Evolutionary conservation across 164 flowering plant species (phyloP).

Genomic region (Kingdonia uniflora): DNA sequence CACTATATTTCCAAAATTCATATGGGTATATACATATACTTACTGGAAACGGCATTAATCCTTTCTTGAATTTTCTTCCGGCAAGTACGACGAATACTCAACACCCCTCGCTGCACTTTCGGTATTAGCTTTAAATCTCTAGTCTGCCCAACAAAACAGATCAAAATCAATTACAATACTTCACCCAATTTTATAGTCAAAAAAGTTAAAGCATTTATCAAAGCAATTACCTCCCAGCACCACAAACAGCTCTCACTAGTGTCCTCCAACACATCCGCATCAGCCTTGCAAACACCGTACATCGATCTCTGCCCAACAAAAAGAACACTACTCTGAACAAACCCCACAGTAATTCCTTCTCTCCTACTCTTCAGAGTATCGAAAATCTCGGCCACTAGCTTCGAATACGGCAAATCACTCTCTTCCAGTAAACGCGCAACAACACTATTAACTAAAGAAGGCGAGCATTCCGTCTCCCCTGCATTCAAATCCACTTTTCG

Average conservation of each 20-base stretch:
- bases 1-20: neutral
- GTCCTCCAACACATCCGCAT: conserved; percentile 88
- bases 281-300: conserved; percentile 56
- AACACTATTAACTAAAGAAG: conserved; percentile 11
- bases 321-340: conserved; percentile 52
- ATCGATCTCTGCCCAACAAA: conserved; percentile 54
- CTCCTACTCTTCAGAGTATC: conserved; percentile 29
- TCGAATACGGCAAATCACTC: conserved; percentile 46
- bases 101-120: conserved; percentile 24
- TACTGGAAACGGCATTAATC: conserved; percentile 63
- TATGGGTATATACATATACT: neutral
- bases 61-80: conserved; percentile 84
- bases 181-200: too few relatives aligned
- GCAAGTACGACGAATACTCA: conserved; percentile 53
- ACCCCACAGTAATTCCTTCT: conserved; percentile 31
- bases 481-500: conserved; percentile 13
- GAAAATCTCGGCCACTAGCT: conserved; percentile 47
- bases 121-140: conserved; percentile 75
- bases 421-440: conserved; percentile 72
- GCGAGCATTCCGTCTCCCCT: neutral
- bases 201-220: too few relatives aligned
- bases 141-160: conserved; percentile 28
- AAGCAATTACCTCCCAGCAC: conserved; percentile 87
- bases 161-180: neutral
- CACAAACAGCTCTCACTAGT: conserved; percentile 51